Conservation (phyloP, 208 protist genomes). For the Tetramitus jugosus region DNA sequence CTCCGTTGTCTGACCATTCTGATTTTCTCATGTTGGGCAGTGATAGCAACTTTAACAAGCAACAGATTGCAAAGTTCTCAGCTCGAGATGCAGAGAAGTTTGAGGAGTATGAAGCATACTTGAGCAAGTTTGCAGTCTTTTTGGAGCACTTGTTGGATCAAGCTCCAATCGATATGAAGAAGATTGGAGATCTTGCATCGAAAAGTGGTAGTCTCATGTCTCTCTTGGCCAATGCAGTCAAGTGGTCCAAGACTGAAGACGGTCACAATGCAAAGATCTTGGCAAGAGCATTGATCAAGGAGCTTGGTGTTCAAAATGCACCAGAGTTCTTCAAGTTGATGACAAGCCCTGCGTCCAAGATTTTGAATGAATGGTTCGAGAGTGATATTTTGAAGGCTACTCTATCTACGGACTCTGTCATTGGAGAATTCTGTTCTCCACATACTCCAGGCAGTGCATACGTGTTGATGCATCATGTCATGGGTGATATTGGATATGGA, state of each 20-base stretch:
- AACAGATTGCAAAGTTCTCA: slow-evolving; percentile 39
- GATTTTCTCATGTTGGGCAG: slow-evolving; percentile 40
- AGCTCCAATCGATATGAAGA: slow-evolving; percentile 19
- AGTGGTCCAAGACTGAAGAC: background rate
- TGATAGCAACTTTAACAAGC: slow-evolving; percentile 27
- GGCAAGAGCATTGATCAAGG: background rate
- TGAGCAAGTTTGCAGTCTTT: slow-evolving; percentile 7
- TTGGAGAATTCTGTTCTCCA: slow-evolving; percentile 42
- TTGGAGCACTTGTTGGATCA: slow-evolving; percentile 17
- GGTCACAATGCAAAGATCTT: background rate
- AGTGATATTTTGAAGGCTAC: slow-evolving; percentile 41
- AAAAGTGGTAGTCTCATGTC: background rate
- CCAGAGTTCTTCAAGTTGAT: background rate
- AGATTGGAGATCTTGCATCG: background rate
- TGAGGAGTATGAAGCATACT: slow-evolving; percentile 34
- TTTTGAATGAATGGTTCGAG: slow-evolving; percentile 43
- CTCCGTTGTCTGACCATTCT: slow-evolving; percentile 33
- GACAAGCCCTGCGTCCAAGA: slow-evolving; percentile 17
- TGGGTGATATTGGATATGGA: slow-evolving; percentile 32
- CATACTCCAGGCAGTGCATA: slow-evolving; percentile 38
- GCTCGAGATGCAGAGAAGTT: slow-evolving; percentile 39
- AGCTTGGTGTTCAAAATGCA: background rate
- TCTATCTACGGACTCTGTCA: slow-evolving; percentile 48
- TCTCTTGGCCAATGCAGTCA: background rate
- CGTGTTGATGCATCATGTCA: slow-evolving; percentile 51